Evolutionary conservation across 208 protist species (phyloP), one percentile per base, ranked within the genome.

Genomic region (Trypanosoma brucei): DNA sequence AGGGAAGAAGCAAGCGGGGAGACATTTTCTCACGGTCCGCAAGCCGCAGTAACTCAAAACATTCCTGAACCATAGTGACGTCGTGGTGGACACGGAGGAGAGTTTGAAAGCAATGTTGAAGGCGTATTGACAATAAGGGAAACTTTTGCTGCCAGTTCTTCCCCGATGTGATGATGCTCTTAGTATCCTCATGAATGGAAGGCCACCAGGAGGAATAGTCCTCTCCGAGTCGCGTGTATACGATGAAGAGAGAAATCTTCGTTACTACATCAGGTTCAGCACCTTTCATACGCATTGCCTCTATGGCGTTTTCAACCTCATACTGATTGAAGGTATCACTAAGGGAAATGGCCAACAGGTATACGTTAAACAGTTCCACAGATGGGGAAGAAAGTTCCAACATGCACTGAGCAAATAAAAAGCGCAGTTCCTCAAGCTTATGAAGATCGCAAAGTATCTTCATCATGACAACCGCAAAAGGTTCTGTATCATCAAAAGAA

Each of bases 361-460:
- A 95, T 0, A 93, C 86, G 68, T 95, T 91, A 64, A 95, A 90
- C 22, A 95, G 62, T 69, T 95, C 86, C 35, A 83, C 69, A 0
- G 83, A 88, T 0, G 81, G 80, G 0, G 77, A 55, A 13, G 56
- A 30, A 40, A 91, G 58, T 69, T 95, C 82, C 0, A 88, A 72
- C 50, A 93, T 58, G 57, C 74, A 92, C 76, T 92, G 84, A 51
- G 79, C 85, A 72, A 95, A 95, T n/a, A 95, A 77, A 75, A 92
- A 93, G 3, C 89, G 83, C 70, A 95, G 79, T 52, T 92, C 88
- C 62, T 95, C 88, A 45, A 95, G 62, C 52, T 70, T 72, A 39
- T 86, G 83, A 59, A 92, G 61, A 64, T 95, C 88, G 52, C 85
- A 95, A 51, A 95, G 73, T 31, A 91, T 85, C 60, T 95, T 95